Percentiles rank a stretch among this genome's conserved stretches.
Evolutionary conservation across 2,329 filamentous ascomycete species (phyloP).

Genomic region (Alternaria postmessia): DNA sequence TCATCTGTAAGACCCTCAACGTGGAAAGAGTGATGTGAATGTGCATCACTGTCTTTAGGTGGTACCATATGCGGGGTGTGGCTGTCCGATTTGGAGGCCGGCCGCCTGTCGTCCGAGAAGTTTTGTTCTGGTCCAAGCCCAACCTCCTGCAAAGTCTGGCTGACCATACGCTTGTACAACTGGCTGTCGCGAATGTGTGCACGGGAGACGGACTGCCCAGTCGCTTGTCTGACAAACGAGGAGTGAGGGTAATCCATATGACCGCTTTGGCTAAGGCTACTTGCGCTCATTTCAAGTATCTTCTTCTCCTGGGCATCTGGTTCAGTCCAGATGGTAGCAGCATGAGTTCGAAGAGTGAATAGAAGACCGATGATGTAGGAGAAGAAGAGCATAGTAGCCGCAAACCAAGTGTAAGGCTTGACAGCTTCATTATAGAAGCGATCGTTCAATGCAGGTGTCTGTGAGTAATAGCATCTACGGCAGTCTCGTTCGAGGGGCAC

Average conservation of each 20-base stretch:
- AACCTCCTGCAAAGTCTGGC: constrained; percentile 85
- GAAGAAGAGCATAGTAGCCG: constrained; percentile 83
- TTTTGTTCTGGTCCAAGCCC: constrained; percentile 69
- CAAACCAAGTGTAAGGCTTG: constrained; percentile 90
- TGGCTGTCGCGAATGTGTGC: constrained; percentile 83
- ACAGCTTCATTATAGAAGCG: constrained; percentile 91
- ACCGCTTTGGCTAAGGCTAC: constrained; percentile 43
- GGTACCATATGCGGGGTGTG: constrained; percentile 48
- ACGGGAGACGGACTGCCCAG: constrained; percentile 39
- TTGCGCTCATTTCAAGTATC: constrained; percentile 48
- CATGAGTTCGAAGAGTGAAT: constrained; percentile 95
- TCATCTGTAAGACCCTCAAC: constrained; percentile 77
- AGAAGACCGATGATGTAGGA: constrained; percentile 93
- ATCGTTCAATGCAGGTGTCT: constrained; percentile 82
- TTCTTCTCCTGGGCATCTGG: constrained; percentile 58
- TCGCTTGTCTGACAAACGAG: constrained; percentile 41
- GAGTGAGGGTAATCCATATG: constrained; percentile 42
- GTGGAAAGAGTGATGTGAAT: constrained; percentile 56
- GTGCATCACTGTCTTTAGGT: constrained; percentile 47
- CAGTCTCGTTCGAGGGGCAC: constrained; percentile 72
- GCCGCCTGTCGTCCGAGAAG: constrained; percentile 50
- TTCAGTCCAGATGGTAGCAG: constrained; percentile 97
- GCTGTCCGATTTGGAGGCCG: constrained; percentile 32
- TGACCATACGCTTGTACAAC: constrained; percentile 91
- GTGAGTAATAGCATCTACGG: constrained; percentile 91